Evolutionary conservation across 192 early-diverging fungal species (phyloP).

Genomic region (Dissophora ornata): DNA sequence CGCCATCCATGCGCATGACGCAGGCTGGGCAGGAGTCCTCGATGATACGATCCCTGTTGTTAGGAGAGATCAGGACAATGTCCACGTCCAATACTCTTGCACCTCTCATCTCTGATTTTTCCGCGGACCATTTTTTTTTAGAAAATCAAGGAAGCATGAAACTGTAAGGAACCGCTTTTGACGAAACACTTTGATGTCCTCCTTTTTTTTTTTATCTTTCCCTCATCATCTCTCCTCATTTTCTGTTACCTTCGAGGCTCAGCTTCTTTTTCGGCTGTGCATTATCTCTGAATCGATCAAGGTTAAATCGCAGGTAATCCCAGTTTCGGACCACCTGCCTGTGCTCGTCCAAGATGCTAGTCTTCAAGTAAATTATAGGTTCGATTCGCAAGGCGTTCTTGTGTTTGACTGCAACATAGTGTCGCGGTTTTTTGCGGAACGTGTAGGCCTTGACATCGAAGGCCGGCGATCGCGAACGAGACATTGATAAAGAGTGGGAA

Average conservation of each 20-base stretch:
- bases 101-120: conserved; percentile 37
- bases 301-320: conserved; percentile 40
- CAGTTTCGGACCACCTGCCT: conserved; percentile 46
- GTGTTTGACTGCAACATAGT: conserved; percentile 51
- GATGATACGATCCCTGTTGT: conserved; percentile 42
- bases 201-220: too few species aligned
- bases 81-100: conserved; percentile 51
- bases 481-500: neutral
- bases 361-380: conserved; percentile 51
- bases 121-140: neutral
- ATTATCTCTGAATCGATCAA: conserved; percentile 45
- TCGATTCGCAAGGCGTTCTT: conserved; percentile 51
- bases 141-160: neutral
- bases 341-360: conserved; percentile 39
- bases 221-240: neutral
- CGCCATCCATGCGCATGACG: conserved; percentile 54
- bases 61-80: conserved; percentile 47
- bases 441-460: conserved; percentile 54
- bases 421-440: conserved; percentile 49
- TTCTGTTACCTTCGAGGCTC: conserved; percentile 39
- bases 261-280: conserved; percentile 52
- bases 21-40: conserved; percentile 52
- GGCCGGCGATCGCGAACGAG: conserved; percentile 16
- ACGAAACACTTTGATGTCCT: too few species aligned
- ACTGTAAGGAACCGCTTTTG: too few species aligned